Base-by-base conservation (phyloP, 192 early-diverging fungal genomes). In the Gigaspora rosea region DNA sequence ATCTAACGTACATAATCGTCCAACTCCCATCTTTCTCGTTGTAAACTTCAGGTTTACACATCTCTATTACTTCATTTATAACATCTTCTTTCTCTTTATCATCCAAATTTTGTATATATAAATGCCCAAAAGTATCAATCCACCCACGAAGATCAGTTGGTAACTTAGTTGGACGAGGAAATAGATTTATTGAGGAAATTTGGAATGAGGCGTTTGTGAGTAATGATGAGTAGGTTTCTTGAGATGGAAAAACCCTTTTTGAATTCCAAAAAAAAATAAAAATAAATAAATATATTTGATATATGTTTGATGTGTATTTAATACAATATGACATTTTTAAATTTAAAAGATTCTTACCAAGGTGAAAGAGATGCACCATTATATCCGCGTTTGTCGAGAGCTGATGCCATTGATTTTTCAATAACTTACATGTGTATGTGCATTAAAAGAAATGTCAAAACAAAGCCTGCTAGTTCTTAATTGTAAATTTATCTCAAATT, bases 71-170 rank as follows among this genome's bases (percentile, higher is more conserved):
- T 35, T 70, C 73, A 79, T 41, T 36, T 77, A 80, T 51, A 48
- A 51, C 57, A 67, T 73, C 5, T 75, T 80, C 71, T 80, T 76
- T 9, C 79, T 70, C 27, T 77, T 71, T 32, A 82, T 78, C 8
- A 20, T 59, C 20, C 59, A 92, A 82, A n/a, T 76, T 79, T 6
- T 80, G 78, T 20, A 90, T 70, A 78, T 92, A 92, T 13, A 83
- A n/a, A 62, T 88, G 86, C 3, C 88, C 90, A 86, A 93, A 91
- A 0, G 91, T 90, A 27, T 91, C 84, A 10, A 91, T 74, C 91
- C 90, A 92, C 9, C 91, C 91, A 4, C 73, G 73, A 20, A 91
- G 52, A 73, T 88, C 81, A 8, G 89, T 90, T 15, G 83, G 75
- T 71, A 93, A 79, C 6, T 77, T 36, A 0, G 91, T 92, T 27